Evolutionary conservation across 192 early-diverging fungal species (phyloP).

Genomic region (Entomortierella beljakovae): DNA sequence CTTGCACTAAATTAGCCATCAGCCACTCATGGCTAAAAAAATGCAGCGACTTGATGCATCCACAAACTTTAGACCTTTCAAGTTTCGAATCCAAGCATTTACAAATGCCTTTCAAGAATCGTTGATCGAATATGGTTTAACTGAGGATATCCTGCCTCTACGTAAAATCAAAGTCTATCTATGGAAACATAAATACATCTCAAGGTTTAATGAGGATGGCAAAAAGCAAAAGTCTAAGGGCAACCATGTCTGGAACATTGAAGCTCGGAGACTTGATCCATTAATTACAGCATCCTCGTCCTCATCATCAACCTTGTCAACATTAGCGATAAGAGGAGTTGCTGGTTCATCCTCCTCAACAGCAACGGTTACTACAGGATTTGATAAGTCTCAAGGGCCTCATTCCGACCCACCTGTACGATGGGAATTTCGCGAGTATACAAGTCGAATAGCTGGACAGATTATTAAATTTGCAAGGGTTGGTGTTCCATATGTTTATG

Average conservation of each 20-base stretch:
- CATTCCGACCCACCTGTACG: slow-evolving; percentile 14
- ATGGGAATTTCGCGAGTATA: slow-evolving; percentile 82
- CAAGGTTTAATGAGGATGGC: slow-evolving; percentile 84
- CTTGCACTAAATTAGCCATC: slow-evolving; percentile 58
- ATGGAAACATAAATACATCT: slow-evolving; percentile 79
- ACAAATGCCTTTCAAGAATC: slow-evolving; percentile 81
- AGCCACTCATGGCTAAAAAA: slow-evolving; percentile 82
- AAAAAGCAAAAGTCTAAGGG: slow-evolving; percentile 85
- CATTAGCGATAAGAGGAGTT: not conserved
- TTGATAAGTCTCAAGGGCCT: too few species aligned
- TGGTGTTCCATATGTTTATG: slow-evolving; percentile 71
- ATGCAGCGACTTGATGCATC: slow-evolving; percentile 77
- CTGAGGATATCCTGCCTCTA: slow-evolving; percentile 71
- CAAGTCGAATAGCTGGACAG: slow-evolving; percentile 70
- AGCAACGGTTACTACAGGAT: not conserved
- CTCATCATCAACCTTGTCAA: slow-evolving; percentile 30
- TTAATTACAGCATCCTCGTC: not conserved
- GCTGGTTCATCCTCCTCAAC: slow-evolving; percentile 4
- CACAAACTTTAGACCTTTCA: slow-evolving; percentile 80
- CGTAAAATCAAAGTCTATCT: slow-evolving; percentile 80
- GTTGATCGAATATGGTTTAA: slow-evolving; percentile 68
- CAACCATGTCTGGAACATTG: slow-evolving; percentile 85
- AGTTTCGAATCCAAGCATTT: slow-evolving; percentile 85
- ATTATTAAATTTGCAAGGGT: slow-evolving; percentile 73
- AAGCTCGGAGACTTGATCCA: slow-evolving; percentile 72